phyloP scores from a whole-genome alignment of 2,329 filamentous ascomycete species.

The Iodosphaeria phyllophila region DNA sequence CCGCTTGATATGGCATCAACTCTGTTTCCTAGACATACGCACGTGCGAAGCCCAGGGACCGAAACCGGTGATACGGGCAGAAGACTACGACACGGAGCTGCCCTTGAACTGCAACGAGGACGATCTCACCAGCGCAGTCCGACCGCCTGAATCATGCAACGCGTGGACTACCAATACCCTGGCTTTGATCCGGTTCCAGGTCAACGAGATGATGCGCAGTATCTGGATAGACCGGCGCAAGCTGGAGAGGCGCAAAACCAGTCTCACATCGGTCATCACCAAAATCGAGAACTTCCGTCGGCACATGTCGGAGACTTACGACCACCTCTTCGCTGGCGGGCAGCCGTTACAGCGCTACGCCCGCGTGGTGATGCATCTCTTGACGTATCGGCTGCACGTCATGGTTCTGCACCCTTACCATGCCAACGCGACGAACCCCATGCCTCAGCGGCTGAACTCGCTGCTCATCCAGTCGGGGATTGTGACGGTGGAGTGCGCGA shows the following conservation, averaged over 20 bases:
- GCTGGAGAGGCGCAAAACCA: slow-evolving; percentile 40
- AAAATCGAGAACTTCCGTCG: slow-evolving; percentile 52
- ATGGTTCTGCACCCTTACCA: slow-evolving; percentile 54
- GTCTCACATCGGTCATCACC: slow-evolving; percentile 42
- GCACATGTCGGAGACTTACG: slow-evolving; percentile 46
- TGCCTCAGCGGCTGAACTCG: slow-evolving; percentile 44
- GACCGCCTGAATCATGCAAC: slow-evolving; percentile 24
- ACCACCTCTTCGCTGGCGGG: slow-evolving; percentile 37
- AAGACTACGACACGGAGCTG: slow-evolving; percentile 57
- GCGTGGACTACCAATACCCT: slow-evolving; percentile 52
- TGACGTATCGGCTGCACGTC: slow-evolving; percentile 43
- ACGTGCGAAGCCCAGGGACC: slow-evolving; percentile 61
- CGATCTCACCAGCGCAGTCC: slow-evolving; percentile 29
- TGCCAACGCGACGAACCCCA: slow-evolving; percentile 19
- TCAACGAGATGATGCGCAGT: slow-evolving; percentile 52
- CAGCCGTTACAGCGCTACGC: slow-evolving; percentile 44
- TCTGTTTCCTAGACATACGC: slow-evolving; percentile 58
- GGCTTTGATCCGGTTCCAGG: slow-evolving; percentile 50
- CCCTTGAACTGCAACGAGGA: slow-evolving; percentile 53
- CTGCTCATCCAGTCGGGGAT: slow-evolving; percentile 44
- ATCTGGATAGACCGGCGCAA: slow-evolving; percentile 52
- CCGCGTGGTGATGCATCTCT: slow-evolving; percentile 43
- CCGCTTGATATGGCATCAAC: slow-evolving; percentile 57
- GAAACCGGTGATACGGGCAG: slow-evolving; percentile 48
- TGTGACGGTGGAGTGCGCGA: slow-evolving; percentile 27